Evolutionary conservation across 2,329 filamentous ascomycete genomes (phyloP), one percentile per base, ranked within the genome.

Genomic region (Epichloe sp.): DNA sequence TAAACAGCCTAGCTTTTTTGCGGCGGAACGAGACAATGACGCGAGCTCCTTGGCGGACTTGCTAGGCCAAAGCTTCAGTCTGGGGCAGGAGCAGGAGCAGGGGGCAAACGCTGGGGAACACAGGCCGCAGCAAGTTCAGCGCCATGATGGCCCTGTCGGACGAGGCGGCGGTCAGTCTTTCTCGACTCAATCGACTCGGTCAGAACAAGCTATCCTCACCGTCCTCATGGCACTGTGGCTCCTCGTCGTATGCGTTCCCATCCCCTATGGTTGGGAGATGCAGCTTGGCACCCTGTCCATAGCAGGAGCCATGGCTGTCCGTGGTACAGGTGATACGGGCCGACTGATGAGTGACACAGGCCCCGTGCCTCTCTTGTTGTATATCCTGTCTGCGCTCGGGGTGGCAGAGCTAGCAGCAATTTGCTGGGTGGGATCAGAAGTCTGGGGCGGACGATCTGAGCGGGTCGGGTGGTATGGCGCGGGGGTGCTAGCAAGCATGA

Each of bases 1-100:
- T 49, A 75, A 79, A 52, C 77, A 79, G 45, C 80, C 79, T 2
- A 76, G 66, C n/a, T 78, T 82, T 81, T 83, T 81, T 63, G 78
- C 79, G 4, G 69, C 71, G 1, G 58, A 66, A 12, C 50, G 58
- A 19, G 60, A 65, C 42, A 42, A 47, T 14, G 71, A 73, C 45
- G 62, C 71, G 3, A 71, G 68, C 51, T 63, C 66, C 1, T 51
- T 77, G 51, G 71, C 72, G 0, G 71, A 74, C 34, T 55, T 75
- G 17, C 65, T 77, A 48, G 65, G 63, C 42, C 64, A 68, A 54
- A 70, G 70, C 49, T 75, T 77, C 52, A 69, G 58, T 12, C 54
- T 76, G 5, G 63, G 63, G 35, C 61, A 65, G 14, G 65, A 65
- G 7, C 50, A 58, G 10, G 58, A 55, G 3, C 50, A 58, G 10